These are phyloP conservation scores for Castanea mollissima DNA, from an alignment of 306 rosid species.

Conservation along the genomic window DNA sequence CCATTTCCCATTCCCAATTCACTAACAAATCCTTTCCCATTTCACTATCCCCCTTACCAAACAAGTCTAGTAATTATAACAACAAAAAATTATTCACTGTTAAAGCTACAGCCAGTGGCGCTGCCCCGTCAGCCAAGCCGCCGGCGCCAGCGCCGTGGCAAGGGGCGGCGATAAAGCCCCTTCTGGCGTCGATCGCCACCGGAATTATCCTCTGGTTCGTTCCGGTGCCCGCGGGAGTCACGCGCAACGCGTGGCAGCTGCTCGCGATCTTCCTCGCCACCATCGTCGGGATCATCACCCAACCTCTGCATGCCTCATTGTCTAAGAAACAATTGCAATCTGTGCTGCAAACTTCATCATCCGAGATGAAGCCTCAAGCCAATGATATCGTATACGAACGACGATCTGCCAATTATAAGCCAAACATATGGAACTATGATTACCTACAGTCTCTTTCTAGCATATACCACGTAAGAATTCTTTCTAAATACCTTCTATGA, in stretches of 20 bases:
- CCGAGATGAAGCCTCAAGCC: neutral
- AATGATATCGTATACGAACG: slow-evolving; percentile 6
- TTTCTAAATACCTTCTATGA: neutral
- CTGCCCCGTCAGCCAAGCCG: slow-evolving; percentile 7
- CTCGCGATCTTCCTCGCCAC: slow-evolving; percentile 88
- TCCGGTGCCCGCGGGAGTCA: slow-evolving; percentile 82
- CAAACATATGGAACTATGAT: slow-evolving; percentile 48
- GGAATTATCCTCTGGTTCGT: slow-evolving; percentile 81
- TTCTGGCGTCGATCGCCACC: slow-evolving; percentile 69
- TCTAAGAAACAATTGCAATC: neutral
- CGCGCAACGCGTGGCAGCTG: slow-evolving; percentile 82
- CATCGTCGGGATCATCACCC: slow-evolving; percentile 87
- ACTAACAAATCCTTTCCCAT: neutral
- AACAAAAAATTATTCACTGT: neutral
- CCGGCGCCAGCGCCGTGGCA: slow-evolving; percentile 57
- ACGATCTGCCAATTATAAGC: slow-evolving; percentile 57
- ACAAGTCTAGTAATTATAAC: neutral
- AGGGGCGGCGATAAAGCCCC: slow-evolving; percentile 81
- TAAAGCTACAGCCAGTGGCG: slow-evolving; percentile 35
- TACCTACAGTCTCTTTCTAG: slow-evolving; percentile 41
- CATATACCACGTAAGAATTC: slow-evolving; percentile 39
- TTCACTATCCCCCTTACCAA: neutral
- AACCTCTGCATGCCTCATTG: slow-evolving; percentile 48
- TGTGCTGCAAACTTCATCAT: neutral
- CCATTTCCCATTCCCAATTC: neutral